Evolutionary conservation across 2,329 filamentous ascomycete genomes (phyloP).

Genomic region (Teratosphaeria nubilosa): DNA sequence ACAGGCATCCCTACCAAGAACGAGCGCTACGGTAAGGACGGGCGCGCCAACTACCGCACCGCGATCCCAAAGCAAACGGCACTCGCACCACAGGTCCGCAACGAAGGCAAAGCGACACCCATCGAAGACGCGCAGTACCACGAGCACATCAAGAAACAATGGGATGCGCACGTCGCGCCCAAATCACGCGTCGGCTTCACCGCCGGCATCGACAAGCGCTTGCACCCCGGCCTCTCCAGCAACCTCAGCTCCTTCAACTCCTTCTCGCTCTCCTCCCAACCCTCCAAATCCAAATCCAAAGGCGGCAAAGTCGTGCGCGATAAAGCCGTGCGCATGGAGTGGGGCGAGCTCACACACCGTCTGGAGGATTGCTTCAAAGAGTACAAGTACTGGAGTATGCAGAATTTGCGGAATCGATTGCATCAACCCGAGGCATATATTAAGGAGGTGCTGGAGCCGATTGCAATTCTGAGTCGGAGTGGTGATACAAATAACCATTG

Average conservation of each 20-base stretch:
- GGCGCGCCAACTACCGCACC: constrained; percentile 17
- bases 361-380: constrained; percentile 75
- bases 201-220: constrained; percentile 24
- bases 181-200: constrained; percentile 43
- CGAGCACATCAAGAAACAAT: constrained; percentile 31
- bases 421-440: constrained; percentile 90
- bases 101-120: constrained; percentile 64
- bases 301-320: constrained; percentile 52
- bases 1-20: constrained; percentile 13
- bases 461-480: constrained; percentile 72
- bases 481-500: constrained; percentile 80
- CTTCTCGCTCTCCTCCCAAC: constrained; percentile 26
- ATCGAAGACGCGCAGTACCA: constrained; percentile 62
- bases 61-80: constrained; percentile 60
- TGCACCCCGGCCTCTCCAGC: constrained; percentile 23
- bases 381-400: constrained; percentile 92
- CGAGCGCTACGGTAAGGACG: constrained; percentile 14
- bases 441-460: constrained; percentile 70
- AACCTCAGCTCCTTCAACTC: constrained; percentile 22
- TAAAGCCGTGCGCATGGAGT: constrained; percentile 82
- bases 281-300: constrained; percentile 26
- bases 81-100: constrained; percentile 59
- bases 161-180: constrained; percentile 26
- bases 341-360: constrained; percentile 76
- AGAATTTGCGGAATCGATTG: constrained; percentile 64